Conservation (phyloP, 2,329 filamentous ascomycete genomes). For the Fusarium napiforme region DNA sequence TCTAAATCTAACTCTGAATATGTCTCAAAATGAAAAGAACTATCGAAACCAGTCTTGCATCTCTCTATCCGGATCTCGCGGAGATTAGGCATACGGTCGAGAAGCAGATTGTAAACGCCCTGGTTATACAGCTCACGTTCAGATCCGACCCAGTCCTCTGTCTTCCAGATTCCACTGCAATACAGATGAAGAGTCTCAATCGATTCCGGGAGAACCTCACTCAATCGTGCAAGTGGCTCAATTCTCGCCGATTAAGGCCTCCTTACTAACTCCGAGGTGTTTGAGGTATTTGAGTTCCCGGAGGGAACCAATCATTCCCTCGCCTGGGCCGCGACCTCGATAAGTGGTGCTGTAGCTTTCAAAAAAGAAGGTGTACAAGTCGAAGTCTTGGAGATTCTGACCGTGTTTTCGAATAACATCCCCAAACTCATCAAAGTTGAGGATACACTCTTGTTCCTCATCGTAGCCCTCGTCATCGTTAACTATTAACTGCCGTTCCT, state of each 20-base stretch:
- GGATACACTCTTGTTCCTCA: too few relatives aligned
- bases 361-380: background rate
- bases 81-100: background rate
- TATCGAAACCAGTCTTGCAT: too few relatives aligned
- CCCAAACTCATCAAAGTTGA: background rate
- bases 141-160: fast-evolving
- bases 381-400: too few relatives aligned
- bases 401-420: background rate
- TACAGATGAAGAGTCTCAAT: conserved; percentile 10
- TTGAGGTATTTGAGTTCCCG: background rate
- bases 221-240: background rate
- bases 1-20: too few relatives aligned
- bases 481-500: too few relatives aligned
- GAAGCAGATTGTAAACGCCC: background rate
- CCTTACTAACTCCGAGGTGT: background rate
- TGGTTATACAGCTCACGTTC: background rate
- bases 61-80: conserved; percentile 7
- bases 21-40: too few relatives aligned
- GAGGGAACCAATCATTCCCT: conserved; percentile 8
- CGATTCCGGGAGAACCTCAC: background rate
- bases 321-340: too few relatives aligned
- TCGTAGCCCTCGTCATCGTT: too few relatives aligned
- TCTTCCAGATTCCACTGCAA: fast-evolving
- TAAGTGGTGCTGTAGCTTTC: too few relatives aligned
- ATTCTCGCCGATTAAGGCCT: background rate